Conservation (phyloP, 371 early-diverging fungal species). For the Syncephalastrum racemosum region DNA sequence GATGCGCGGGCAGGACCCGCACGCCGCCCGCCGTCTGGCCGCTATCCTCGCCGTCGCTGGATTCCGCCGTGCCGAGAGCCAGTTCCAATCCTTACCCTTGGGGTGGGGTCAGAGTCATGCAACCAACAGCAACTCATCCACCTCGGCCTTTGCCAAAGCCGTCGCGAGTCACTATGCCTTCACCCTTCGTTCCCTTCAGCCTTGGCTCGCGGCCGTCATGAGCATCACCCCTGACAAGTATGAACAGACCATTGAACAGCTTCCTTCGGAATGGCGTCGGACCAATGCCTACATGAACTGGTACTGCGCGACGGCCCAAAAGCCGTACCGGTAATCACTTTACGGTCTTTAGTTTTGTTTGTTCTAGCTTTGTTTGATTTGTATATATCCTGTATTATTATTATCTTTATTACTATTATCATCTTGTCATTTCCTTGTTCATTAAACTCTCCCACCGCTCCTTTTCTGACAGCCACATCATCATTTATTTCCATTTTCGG, state of each 20-base stretch:
- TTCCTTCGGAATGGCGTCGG: conserved; percentile 40
- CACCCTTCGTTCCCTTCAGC: conserved; percentile 32
- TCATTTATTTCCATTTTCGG: no score
- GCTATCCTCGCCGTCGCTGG: conserved; percentile 42
- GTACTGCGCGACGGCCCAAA: conserved; percentile 47
- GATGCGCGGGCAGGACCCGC: conserved; percentile 48
- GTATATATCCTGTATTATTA: not conserved
- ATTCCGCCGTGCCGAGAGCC: conserved; percentile 35
- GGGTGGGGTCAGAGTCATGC: conserved; percentile 38
- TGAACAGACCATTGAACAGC: conserved; percentile 25
- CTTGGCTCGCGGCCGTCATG: conserved; percentile 40
- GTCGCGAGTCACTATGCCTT: conserved; percentile 32
- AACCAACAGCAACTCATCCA: conserved; percentile 3
- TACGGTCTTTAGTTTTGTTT: conserved; percentile 1
- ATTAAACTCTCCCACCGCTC: no score
- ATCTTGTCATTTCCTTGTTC: no score
- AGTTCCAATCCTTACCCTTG: conserved; percentile 35
- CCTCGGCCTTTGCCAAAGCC: conserved; percentile 7
- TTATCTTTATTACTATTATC: no score
- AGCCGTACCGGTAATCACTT: conserved; percentile 18
- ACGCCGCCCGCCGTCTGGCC: conserved; percentile 42
- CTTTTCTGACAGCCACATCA: no score
- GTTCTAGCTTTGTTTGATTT: conserved; percentile 1
- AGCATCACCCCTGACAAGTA: conserved; percentile 29
- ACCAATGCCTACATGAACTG: conserved; percentile 43